Evolutionary conservation across 225 moss, liverwort and hornwort genomes (phyloP).

Genomic region (Asterella californica): DNA sequence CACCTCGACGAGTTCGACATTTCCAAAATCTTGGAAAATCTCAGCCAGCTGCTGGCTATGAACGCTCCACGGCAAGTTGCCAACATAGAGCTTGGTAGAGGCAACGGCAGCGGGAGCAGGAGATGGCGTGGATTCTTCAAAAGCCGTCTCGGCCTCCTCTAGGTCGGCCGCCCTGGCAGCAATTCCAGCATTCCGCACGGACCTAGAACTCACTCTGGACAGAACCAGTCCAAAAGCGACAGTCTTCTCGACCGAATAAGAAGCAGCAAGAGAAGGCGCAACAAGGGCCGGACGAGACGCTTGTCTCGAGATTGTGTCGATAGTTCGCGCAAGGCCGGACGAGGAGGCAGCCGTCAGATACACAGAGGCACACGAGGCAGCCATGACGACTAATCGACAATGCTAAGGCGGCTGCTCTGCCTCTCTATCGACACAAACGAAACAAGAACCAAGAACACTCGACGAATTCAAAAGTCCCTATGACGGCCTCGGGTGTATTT

Average conservation of each 20-base stretch:
- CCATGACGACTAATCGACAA: conserved; percentile 14
- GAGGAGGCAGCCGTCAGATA: conserved; percentile 16
- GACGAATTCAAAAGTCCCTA: neutral
- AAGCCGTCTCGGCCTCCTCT: conserved; percentile 23
- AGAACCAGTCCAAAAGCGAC: conserved; percentile 11
- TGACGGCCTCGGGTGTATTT: neutral
- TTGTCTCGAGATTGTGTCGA: conserved; percentile 14
- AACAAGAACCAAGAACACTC: neutral
- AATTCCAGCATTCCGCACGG: conserved; percentile 34
- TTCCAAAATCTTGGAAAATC: conserved; percentile 53
- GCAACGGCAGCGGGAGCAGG: conserved; percentile 32
- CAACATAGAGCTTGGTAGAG: conserved; percentile 62
- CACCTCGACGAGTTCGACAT: conserved; percentile 66
- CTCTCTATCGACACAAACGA: neutral
- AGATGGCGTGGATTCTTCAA: neutral
- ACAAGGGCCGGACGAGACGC: conserved; percentile 11
- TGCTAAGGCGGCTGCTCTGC: neutral
- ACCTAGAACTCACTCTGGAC: neutral
- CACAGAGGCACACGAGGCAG: conserved; percentile 38
- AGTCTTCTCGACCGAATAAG: neutral
- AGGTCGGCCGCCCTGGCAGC: conserved; percentile 41
- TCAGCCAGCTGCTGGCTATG: conserved; percentile 67
- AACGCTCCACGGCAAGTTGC: conserved; percentile 69
- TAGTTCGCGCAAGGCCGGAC: neutral
- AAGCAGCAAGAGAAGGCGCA: conserved; percentile 6